Base-by-base conservation (phyloP, 139 green algal genomes). In the Chlamydomonas eustigma region DNA sequence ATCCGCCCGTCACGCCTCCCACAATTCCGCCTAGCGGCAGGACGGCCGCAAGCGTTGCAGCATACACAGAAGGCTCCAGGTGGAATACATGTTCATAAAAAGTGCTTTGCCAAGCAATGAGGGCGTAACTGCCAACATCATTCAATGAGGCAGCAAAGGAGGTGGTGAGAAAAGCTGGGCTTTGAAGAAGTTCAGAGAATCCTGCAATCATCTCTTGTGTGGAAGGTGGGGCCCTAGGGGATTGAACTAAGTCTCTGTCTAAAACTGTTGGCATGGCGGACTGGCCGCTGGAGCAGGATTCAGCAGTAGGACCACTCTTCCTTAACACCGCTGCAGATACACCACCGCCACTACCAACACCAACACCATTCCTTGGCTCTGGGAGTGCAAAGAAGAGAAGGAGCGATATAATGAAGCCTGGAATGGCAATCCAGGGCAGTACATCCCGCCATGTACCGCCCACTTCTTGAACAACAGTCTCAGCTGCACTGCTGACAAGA, bases 91-190 rank as follows among this genome's bases (percentile, higher is more conserved):
- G 83, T 86, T 95, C 88, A 77, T 97, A 97, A 67, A 97, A 97
- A 22, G 88, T 93, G 32, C 84, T 88, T 72, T 97, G 93, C 91
- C 91, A 97, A 4, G 90, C 87, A n/a, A 96, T 89, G 3, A 97
- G 85, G 4, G 90, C 87, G 82, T 93, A 97, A 75, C 78, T 86
- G 69, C 92, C 91, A 5, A 97, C 80, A 75, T 97, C 93, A 77
- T 97, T 97, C 2, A 97, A 38, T 32, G 92, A 84, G 4, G 88
- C 86, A n/a, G 92, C 90, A 4, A 86, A 28, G 5, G 93, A 96
- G 24, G 91, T 84, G 1, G 84, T 79, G 72, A 91, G 84, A 50
- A 93, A 92, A 2, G 77, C 80, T n/a, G 58, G 78, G 37, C 74
- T 83, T 12, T 36, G 34, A 6, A 92, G 39, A 39, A 93, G 77